Evolutionary conservation across 2,329 filamentous ascomycete genomes (phyloP), one percentile per base, ranked within the genome.

Genomic region (Gremmenia infestans): DNA sequence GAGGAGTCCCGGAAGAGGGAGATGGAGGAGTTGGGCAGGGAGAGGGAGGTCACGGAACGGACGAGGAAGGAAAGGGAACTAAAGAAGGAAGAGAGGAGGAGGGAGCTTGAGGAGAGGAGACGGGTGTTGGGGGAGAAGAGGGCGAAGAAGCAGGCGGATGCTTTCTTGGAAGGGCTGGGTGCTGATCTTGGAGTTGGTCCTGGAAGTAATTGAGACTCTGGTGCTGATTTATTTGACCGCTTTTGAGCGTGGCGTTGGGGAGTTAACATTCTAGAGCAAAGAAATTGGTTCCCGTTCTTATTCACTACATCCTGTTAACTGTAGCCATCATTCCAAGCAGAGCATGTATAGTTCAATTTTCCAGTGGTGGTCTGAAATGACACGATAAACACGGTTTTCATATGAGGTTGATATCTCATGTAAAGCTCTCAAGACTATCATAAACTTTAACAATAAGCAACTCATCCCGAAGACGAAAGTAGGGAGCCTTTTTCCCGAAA

Each of bases 11-110:
- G 86, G 68, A 72, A 73, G 65, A 65, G 66, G 49, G 89, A 97
- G 78, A 96, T 97, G 89, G 79, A 82, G 62, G 80, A 78, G 46
- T 74, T 78, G 63, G 85, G 91, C 70, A 78, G 89, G 56, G 73
- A 76, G 59, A 81, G 83, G 67, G 94, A 89, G 51, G 87, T 91
- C 71, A 74, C 77, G 53, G 80, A 81, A 63, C 76, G 88, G 56
- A 65, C 63, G 12, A 64, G 68, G 55, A 72, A 72, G 58, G 78
- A 78, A 63, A 75, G 78, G 59, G 78, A 82, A 63, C 79, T 79
- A 61, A 79, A 80, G 65, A 81, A 78, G 68, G 80, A 81, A 63
- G 78, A 76, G 64, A 76, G 86, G 68, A 79, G 78, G 63, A 75
- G 73, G 63, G 81, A 86, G 67, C 81, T 90, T 63, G 87, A 89